These are phyloP conservation scores for Phalaenopsis hybrid DNA, from an alignment of 116 monocot genomes.

Conservation along the genomic window DNA sequence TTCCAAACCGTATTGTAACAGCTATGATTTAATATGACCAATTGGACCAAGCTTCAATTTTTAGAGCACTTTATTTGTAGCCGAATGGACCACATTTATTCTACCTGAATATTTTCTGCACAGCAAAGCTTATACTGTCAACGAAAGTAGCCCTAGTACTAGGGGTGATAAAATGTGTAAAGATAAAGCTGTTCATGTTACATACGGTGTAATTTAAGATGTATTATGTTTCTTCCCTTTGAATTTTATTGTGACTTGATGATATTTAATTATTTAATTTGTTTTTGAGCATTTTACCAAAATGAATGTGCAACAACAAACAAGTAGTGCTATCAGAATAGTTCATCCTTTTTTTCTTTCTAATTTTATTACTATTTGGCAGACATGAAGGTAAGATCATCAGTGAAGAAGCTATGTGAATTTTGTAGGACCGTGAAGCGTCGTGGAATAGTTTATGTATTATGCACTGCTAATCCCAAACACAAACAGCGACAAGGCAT, in stretches of 20 bases:
- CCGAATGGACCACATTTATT: neutral
- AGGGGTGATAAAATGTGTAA: neutral
- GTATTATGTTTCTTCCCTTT: neutral
- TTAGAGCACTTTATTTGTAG: neutral
- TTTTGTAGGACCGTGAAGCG: slow-evolving; percentile 67
- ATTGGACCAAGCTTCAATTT: neutral
- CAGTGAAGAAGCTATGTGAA: slow-evolving; percentile 77
- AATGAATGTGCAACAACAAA: neutral
- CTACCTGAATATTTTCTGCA: neutral
- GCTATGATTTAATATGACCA: neutral
- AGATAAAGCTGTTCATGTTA: neutral
- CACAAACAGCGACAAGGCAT: slow-evolving; percentile 81
- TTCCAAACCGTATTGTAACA: neutral
- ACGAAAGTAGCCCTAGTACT: neutral
- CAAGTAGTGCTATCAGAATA: neutral
- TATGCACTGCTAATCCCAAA: slow-evolving; percentile 60
- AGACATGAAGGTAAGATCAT: slow-evolving; percentile 73
- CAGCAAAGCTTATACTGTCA: neutral
- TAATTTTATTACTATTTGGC: neutral
- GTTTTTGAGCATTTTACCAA: neutral
- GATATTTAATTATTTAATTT: neutral
- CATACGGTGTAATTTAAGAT: neutral
- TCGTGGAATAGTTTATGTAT: slow-evolving; percentile 56
- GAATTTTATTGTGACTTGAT: neutral
- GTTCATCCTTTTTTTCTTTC: neutral